Conservation (phyloP, 352 stramenopile genomes). For the Pythium apleroticum region DNA sequence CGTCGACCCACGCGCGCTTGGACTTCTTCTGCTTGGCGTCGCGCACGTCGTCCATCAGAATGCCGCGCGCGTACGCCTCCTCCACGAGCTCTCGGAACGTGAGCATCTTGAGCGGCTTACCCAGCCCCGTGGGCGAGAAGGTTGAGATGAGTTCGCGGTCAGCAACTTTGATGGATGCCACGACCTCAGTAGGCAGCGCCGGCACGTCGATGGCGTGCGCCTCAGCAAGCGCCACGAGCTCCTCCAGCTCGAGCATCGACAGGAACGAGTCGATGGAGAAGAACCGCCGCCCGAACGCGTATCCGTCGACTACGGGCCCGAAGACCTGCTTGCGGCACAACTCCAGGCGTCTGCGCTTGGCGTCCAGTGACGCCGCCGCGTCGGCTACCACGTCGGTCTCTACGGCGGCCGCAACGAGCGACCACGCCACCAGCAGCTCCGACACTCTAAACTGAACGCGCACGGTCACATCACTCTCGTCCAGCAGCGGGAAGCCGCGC, state of each 20-base stretch:
- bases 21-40: conserved; percentile 56
- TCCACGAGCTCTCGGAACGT: conserved; percentile 62
- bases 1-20: conserved; percentile 59
- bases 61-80: conserved; percentile 46
- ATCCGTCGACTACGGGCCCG: conserved; percentile 37
- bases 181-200: conserved; percentile 35
- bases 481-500: conserved; percentile 42
- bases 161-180: conserved; percentile 40
- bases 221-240: conserved; percentile 40
- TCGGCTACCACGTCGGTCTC: background rate
- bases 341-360: conserved; percentile 21
- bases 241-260: conserved; percentile 41
- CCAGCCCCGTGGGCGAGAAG: conserved; percentile 34
- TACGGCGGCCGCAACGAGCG: conserved; percentile 4
- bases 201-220: conserved; percentile 30
- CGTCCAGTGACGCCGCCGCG: conserved; percentile 10
- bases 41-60: conserved; percentile 36
- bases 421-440: conserved; percentile 45
- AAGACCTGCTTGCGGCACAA: conserved; percentile 19
- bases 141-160: conserved; percentile 51
- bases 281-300: conserved; percentile 68
- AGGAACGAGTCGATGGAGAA: conserved; percentile 55
- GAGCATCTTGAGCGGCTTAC: conserved; percentile 52
- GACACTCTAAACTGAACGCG: conserved; percentile 41
- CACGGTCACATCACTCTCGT: conserved; percentile 28